Evolutionary conservation across 2,329 filamentous ascomycete species (phyloP).

Genomic region (Waltergamsia citrina): DNA sequence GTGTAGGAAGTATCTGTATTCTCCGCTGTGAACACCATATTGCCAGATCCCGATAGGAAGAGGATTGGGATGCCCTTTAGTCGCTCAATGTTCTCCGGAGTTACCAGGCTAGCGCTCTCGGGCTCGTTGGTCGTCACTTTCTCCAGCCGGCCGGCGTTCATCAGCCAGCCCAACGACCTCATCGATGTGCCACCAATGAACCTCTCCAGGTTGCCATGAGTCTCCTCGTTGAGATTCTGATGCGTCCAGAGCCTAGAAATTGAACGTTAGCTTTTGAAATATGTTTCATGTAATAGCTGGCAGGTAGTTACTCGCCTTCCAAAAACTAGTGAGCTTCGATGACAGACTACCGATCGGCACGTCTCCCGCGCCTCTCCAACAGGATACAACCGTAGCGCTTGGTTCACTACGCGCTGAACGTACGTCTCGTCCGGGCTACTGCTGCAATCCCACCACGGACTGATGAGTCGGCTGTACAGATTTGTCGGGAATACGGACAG

Average conservation of each 20-base stretch:
- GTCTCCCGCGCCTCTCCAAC: constrained; percentile 39
- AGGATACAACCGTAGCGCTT: constrained; percentile 48
- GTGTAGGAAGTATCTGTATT: constrained; percentile 14
- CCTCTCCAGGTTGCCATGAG: constrained; percentile 50
- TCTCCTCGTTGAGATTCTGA: constrained; percentile 54
- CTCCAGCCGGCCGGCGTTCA: constrained; percentile 42
- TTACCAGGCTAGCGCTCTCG: constrained; percentile 34
- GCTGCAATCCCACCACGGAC: constrained; percentile 10
- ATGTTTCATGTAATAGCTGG: neutral
- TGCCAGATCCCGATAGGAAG: constrained; percentile 10
- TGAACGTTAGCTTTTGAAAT: neutral
- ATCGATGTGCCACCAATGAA: constrained; percentile 57
- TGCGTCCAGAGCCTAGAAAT: constrained; percentile 44
- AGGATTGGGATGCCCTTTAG: constrained; percentile 42
- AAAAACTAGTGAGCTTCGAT: constrained; percentile 50
- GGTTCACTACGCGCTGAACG: constrained; percentile 42
- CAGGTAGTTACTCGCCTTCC: constrained; percentile 27
- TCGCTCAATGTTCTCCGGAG: constrained; percentile 35
- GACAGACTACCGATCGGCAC: constrained; percentile 53
- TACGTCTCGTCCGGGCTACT: constrained; percentile 15
- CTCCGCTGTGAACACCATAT: constrained; percentile 12
- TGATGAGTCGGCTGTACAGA: constrained; percentile 8
- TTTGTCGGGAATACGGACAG: constrained; percentile 6
- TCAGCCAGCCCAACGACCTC: constrained; percentile 44
- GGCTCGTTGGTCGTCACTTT: constrained; percentile 43